These are phyloP conservation scores for Xerocomellus intermedius DNA, from an alignment of 768 basidiomycete species.

Conservation along the genomic window DNA sequence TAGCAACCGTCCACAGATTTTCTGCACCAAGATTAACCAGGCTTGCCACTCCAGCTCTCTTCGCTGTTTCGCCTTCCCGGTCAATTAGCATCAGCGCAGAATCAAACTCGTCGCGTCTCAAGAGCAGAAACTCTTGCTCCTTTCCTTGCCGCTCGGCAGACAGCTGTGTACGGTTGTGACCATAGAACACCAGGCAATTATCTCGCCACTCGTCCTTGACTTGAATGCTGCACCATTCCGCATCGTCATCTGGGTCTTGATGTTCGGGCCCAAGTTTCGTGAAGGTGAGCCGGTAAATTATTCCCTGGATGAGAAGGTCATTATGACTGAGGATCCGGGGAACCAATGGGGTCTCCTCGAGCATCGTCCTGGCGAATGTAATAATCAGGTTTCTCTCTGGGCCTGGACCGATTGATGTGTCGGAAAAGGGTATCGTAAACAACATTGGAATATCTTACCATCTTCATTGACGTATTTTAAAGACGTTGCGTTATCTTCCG, in stretches of 20 bases:
- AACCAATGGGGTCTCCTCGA: neutral
- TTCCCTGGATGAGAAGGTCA: neutral
- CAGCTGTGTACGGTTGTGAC: neutral
- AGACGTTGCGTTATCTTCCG: neutral
- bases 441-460: neutral
- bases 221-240: slow-evolving; percentile 1
- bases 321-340: neutral
- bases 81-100: slow-evolving; percentile 1
- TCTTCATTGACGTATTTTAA: neutral
- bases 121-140: neutral
- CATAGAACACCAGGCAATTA: slow-evolving; percentile 1
- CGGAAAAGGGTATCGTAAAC: neutral
- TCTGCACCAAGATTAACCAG: neutral
- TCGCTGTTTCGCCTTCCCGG: neutral
- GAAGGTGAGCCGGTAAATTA: neutral
- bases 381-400: neutral
- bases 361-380: neutral
- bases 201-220: neutral
- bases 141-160: neutral
- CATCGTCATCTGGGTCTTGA: neutral
- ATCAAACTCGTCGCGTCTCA: neutral
- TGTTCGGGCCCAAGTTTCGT: neutral
- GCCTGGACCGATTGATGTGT: neutral
- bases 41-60: neutral
- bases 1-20: neutral